These are phyloP conservation scores for Aspergillus avenaceus DNA, from an alignment of 495 filamentous ascomycete species.

Conservation along the genomic window DNA sequence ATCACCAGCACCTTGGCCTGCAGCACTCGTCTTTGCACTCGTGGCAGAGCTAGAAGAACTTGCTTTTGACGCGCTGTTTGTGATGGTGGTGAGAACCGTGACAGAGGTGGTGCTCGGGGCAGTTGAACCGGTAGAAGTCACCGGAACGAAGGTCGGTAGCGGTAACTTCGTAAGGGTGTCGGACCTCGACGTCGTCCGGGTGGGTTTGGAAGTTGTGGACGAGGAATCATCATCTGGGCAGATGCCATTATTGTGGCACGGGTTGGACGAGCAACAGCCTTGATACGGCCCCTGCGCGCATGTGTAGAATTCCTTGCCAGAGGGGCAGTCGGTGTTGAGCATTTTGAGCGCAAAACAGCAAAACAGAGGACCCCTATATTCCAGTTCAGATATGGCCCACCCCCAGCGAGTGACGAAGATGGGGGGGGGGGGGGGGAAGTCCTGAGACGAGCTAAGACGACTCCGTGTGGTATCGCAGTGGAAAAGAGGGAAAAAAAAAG, in stretches of 20 bases:
- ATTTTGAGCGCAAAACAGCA: neutral
- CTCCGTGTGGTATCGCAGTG: too few species aligned
- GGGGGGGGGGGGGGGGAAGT: too few species aligned
- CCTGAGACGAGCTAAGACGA: too few species aligned
- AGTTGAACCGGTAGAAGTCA: neutral
- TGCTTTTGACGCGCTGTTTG: neutral
- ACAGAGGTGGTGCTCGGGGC: neutral
- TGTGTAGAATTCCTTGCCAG: constrained; percentile 21
- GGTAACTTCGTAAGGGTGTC: too few species aligned
- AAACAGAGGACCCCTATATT: too few species aligned
- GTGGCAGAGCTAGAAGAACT: neutral
- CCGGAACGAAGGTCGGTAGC: too few species aligned
- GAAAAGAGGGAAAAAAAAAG: too few species aligned
- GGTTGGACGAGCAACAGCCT: constrained; percentile 39
- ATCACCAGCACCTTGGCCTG: neutral
- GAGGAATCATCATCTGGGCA: constrained; percentile 26
- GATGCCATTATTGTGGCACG: constrained; percentile 24
- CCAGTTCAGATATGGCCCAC: too few species aligned
- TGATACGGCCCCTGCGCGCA: constrained; percentile 23
- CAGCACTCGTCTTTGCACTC: constrained; percentile 2
- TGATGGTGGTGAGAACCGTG: neutral
- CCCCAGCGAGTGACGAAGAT: too few species aligned
- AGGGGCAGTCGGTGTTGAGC: constrained; percentile 10
- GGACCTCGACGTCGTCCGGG: too few species aligned
- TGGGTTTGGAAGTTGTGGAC: neutral